Evolutionary conservation across 148 eudicot genomes (phyloP), one percentile per base, ranked within the genome.

Genomic region (Tetragonia tetragonoides): DNA sequence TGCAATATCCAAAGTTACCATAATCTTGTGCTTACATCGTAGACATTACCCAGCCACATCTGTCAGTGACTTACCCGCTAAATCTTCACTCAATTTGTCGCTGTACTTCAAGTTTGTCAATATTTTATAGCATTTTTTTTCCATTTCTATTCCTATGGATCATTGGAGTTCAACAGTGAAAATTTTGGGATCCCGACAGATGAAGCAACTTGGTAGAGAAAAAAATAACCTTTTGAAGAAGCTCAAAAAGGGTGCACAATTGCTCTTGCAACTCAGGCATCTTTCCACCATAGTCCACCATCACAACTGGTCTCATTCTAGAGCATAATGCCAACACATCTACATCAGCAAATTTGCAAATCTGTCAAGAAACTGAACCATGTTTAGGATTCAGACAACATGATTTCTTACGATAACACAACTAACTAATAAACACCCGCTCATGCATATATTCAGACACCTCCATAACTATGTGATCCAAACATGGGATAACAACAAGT

Each of bases 271-370:
- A 79, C 82, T 93, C 97, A 61, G 99, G 99, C 97, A 95, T 86
- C 90, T 90, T 95, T 80, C 99, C 99, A 82, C 99, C 99, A 83
- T 95, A 95, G 87, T 95, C 99, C 61, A 95, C 90, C 99, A 95
- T 93, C 70, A 95, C 81, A 78, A 89, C 91, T 17, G 99, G 90
- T 80, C 99, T 89, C 99, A 95, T 92, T 75, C 92, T 85, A 24
- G 92, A 85, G 84, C 95, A 90, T 83, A 95, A 87, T 82, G 97
- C 96, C 76, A 95, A 66, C 21, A 92, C 66, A 87, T 95, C 99
- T 95, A 84, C 75, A 79, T 69, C 57, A 57, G 28, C 74, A 68
- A 74, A 37, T 41, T 34, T 64, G 66, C 73, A 75, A 54, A 16
- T 68, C 74, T 41, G 24, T 23, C 59, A 47, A 47, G 12, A 15